Percentiles rank a stretch among this genome's conserved stretches.
Conservation (phyloP, 306 rosid species). For the Trichosanthes cucumerina region DNA sequence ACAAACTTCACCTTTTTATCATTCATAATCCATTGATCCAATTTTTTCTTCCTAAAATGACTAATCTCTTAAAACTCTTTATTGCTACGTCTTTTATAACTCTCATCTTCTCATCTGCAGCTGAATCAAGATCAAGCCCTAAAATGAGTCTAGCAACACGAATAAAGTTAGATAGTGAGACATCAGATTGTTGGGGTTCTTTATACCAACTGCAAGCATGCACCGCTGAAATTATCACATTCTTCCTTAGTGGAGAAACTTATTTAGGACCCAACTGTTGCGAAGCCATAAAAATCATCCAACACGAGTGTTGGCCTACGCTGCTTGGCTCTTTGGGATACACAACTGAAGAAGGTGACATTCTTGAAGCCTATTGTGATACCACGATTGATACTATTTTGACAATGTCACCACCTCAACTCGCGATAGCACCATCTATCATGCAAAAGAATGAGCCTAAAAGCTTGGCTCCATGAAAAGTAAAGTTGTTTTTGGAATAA, state of each 20-base stretch:
- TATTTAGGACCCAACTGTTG: not conserved
- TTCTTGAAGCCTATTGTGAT: not conserved
- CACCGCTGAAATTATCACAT: not conserved
- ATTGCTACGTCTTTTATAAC: not conserved
- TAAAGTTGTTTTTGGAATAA: not conserved
- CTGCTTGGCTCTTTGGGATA: not conserved
- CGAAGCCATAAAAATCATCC: not conserved
- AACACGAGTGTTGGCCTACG: not conserved
- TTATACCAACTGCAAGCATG: not conserved
- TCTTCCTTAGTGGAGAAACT: not conserved
- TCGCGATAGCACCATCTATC: not conserved
- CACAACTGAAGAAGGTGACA: not conserved
- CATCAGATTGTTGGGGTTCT: not conserved
- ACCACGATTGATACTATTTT: not conserved
- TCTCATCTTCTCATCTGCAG: not conserved
- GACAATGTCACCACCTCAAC: not conserved
- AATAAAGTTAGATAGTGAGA: not conserved
- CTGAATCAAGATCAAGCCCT: not conserved
- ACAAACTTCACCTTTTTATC: not conserved
- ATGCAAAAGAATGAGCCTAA: not conserved
- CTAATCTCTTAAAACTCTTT: not conserved
- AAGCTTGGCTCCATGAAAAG: not conserved
- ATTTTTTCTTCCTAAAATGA: not conserved
- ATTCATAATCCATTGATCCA: not conserved
- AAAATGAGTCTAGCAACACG: not conserved